Evolutionary conservation across 2,329 filamentous ascomycete genomes (phyloP), one percentile per base, ranked within the genome.

Genomic region (Cladosporium oxysporum): DNA sequence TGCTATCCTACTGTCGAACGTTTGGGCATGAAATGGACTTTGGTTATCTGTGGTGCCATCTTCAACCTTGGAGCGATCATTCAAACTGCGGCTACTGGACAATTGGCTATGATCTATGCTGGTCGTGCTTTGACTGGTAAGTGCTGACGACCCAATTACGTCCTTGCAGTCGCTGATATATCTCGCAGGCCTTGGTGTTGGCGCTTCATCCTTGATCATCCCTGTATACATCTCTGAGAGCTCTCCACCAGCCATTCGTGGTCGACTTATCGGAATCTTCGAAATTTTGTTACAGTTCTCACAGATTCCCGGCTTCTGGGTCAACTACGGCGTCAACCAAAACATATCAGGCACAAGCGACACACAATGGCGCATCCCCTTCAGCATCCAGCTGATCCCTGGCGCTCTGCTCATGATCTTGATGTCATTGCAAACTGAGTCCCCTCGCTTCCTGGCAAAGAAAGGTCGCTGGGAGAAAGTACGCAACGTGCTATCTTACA

Each of bases 31-130:
- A 85, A 84, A 71, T 85, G 82, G 75, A 88, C 86, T 16, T 81
- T 92, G 2, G 79, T 87, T 67, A 67, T 86, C 57, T 88, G 88
- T 73, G 78, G 82, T 5, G 62, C 83, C 47, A 70, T 92, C 69
- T 92, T 92, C 76, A 81, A 85, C 62, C 71, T 91, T 14, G 90
- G 90, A 65, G 86, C 88, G 47, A 88, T 77, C 0, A 69, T 80
- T 53, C 67, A 57, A 63, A 79, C 76, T 47, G 76, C 75, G 44
- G 73, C 76, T 7, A 71, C 66, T 61, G 77, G 75, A 26, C 75
- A 69, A 21, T 72, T 79, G 6, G 87, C 85, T 2, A 74, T 84
- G n/a, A 79, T 85, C 65, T 83, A 84, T 64, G 83, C 74, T 41
- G 83, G 83, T 23, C 79, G 83, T 65, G 77, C 75, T 16, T 69